Conservation (phyloP, 2,329 filamentous ascomycete species). For the Moelleriella libera region DNA sequence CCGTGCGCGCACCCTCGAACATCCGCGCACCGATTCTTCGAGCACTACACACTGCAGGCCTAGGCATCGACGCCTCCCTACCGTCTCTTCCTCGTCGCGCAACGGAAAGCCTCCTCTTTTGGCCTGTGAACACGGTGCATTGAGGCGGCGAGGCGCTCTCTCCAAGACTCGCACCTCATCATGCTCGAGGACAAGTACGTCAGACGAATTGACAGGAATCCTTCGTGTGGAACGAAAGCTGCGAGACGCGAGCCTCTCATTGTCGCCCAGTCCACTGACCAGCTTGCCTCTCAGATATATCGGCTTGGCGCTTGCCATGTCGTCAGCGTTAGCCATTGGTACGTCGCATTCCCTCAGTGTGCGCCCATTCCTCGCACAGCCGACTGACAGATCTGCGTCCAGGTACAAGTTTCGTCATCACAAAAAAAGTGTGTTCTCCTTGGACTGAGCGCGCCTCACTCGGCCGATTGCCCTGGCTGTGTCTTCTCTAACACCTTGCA, state of each 20-base stretch:
- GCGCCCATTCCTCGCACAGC: not conserved
- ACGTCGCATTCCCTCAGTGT: slow-evolving; percentile 16
- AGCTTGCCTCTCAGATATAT: slow-evolving; percentile 45
- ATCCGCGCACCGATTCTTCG: not conserved
- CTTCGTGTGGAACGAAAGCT: not conserved
- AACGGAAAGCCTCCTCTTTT: not conserved
- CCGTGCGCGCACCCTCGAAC: no score
- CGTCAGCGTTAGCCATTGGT: slow-evolving; percentile 65
- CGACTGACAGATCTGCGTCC: slow-evolving; percentile 9
- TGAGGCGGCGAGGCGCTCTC: not conserved
- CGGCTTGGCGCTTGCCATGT: slow-evolving; percentile 60
- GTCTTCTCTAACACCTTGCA: slow-evolving; percentile 16
- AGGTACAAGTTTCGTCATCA: slow-evolving; percentile 97
- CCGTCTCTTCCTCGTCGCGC: not conserved
- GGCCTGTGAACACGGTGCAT: not conserved
- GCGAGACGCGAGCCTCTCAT: not conserved
- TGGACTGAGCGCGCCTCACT: not conserved
- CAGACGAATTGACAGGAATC: not conserved
- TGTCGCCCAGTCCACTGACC: not conserved
- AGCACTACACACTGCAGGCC: not conserved
- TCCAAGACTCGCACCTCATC: slow-evolving; percentile 3
- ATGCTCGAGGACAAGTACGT: slow-evolving; percentile 27
- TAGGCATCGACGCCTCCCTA: not conserved
- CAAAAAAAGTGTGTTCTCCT: slow-evolving; percentile 62
- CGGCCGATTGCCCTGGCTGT: not conserved